Conservation (phyloP, 177 flowering plant species). For the Vitis hybrid region DNA sequence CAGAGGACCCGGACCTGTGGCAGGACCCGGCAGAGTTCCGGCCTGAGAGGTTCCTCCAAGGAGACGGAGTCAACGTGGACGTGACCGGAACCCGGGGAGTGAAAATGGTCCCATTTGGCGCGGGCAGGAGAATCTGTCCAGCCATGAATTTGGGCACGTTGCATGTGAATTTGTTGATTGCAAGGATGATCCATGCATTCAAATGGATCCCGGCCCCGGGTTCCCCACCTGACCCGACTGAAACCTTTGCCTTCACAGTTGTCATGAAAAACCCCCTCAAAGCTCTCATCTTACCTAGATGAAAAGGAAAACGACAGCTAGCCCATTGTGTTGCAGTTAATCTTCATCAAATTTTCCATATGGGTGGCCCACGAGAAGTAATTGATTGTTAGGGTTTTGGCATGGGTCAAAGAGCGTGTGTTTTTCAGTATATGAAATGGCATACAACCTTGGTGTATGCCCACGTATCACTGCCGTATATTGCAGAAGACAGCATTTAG, state of each 20-base stretch:
- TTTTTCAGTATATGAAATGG: too few relatives aligned
- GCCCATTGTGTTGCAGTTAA: too few relatives aligned
- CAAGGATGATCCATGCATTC: constrained; percentile 78
- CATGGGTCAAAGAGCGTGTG: too few relatives aligned
- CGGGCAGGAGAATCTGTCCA: constrained; percentile 88
- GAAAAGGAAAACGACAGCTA: too few relatives aligned
- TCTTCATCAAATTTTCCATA: too few relatives aligned
- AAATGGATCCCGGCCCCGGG: constrained; percentile 65
- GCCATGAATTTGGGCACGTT: constrained; percentile 67
- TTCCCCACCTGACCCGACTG: constrained; percentile 74
- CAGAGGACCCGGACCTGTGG: constrained; percentile 80
- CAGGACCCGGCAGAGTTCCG: constrained; percentile 64
- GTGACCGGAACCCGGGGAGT: constrained; percentile 71
- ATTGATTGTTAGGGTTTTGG: too few relatives aligned
- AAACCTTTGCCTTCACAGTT: constrained; percentile 87
- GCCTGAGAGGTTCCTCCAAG: constrained; percentile 86
- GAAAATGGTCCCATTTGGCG: constrained; percentile 88
- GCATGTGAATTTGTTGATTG: constrained; percentile 73
- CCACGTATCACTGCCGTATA: too few relatives aligned
- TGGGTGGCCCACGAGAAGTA: too few relatives aligned
- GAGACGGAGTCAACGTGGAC: constrained; percentile 77
- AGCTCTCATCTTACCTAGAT: constrained; percentile 70
- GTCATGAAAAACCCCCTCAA: constrained; percentile 84
- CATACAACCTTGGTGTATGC: too few relatives aligned
- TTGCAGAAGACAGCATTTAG: too few relatives aligned